Evolutionary conservation across 441 rosid genomes (phyloP), one percentile per base, ranked within the genome.

Genomic region (Macaranga tanarius): DNA sequence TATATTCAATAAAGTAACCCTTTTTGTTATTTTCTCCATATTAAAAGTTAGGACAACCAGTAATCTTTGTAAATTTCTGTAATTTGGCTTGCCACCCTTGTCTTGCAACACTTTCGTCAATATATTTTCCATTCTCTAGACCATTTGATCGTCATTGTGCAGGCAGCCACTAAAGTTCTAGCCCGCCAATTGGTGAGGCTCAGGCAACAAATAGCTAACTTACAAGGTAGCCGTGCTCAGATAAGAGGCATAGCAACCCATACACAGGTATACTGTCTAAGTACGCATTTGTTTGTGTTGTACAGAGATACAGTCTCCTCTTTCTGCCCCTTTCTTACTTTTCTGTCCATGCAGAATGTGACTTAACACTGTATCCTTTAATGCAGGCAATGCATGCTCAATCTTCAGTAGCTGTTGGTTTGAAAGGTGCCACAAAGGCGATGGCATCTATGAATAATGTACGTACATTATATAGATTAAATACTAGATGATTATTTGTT

Each of bases 211-310:
- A 94, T 92, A 73, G 85, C 88, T 61, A 90, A 90, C 64, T 84
- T 94, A 76, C 97, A 94, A 80, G 90, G 97, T 22, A 94, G 99
- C 80, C 87, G 92, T 78, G 97, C 97, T 83, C 99, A 94, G 79
- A 88, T 92, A 89, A 83, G 99, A 86, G 97, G 97, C 81, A 84
- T 94, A 31, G 92, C 97, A 73, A 94, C 99, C 74, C 99, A 94
- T 80, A 92, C 99, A 0, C 97, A 92, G 90, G 99, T 92, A 51
- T 67, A 42, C 38, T 48, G n/a, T 70, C 55, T 56, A 54, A 4
- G 31, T 58, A 9, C 51, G 7, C 58, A 65, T 25, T 50, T 68
- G 5, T 7, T 44, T 25, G 55, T 68, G 5, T 7, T 44, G 10
- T 6, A 42, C 28, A 38, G 63, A 8, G 34, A 23, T 51, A 26